phyloP scores from a whole-genome alignment of 2,329 filamentous ascomycete genomes.

The Juglanconis juglandina region DNA sequence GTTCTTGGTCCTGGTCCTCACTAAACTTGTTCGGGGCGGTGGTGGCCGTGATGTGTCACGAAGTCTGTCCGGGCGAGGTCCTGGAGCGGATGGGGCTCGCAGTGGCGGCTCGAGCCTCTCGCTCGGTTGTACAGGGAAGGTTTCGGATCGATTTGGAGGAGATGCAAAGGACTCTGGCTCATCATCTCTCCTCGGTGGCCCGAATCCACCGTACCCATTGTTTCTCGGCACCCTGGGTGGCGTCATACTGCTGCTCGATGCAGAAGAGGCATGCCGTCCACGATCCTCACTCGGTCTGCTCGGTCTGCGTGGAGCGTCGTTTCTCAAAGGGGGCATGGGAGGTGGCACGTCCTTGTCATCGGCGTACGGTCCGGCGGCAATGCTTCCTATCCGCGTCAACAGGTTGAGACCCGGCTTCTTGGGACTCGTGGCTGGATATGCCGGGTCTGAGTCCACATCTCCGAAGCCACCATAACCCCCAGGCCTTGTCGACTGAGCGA shows the following conservation, averaged over 20 bases:
- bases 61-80: constrained; percentile 38
- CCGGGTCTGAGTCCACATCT: constrained; percentile 35
- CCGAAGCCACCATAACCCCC: constrained; percentile 49
- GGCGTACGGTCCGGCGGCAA: constrained; percentile 66
- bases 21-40: constrained; percentile 48
- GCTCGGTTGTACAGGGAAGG: constrained; percentile 43
- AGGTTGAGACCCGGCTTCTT: constrained; percentile 40
- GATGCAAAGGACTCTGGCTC: constrained; percentile 36
- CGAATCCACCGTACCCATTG: constrained; percentile 58
- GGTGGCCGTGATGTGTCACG: constrained; percentile 51
- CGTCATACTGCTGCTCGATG: constrained; percentile 31
- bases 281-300: constrained; percentile 13
- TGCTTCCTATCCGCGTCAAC: constrained; percentile 61
- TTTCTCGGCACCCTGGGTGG: constrained; percentile 42
- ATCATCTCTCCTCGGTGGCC: constrained; percentile 39
- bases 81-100: constrained; percentile 48
- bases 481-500: constrained; percentile 38
- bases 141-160: constrained; percentile 46
- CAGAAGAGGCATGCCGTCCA: constrained; percentile 29
- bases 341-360: constrained; percentile 10
- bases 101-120: constrained; percentile 35
- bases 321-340: constrained; percentile 4
- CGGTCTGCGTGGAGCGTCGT: constrained; percentile 12
- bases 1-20: constrained; percentile 39
- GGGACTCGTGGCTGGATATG: constrained; percentile 48